These are phyloP conservation scores for Balansia obtecta DNA, from an alignment of 2,329 filamentous ascomycete species.

Conservation along the genomic window DNA sequence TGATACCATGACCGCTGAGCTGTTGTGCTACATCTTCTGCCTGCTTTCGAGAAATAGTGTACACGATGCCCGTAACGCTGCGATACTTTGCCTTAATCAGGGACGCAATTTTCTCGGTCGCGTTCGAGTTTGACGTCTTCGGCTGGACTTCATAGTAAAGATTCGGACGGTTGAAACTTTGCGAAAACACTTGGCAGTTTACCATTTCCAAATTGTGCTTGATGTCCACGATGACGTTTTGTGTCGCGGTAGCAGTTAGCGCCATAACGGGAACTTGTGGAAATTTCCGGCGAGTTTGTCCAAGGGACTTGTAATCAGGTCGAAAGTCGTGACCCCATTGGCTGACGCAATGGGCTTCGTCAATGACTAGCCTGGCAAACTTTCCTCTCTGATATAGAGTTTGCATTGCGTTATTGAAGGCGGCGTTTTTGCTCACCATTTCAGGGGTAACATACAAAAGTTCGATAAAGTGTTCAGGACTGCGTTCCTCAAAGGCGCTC, in stretches of 20 bases:
- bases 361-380: constrained; percentile 85
- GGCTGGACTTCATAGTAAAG: constrained; percentile 72
- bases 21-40: constrained; percentile 70
- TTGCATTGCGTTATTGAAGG: constrained; percentile 53
- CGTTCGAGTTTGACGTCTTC: constrained; percentile 49
- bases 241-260: constrained; percentile 86
- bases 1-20: constrained; percentile 53
- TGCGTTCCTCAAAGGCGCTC: constrained; percentile 43
- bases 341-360: constrained; percentile 98
- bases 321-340: constrained; percentile 99
- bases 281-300: constrained; percentile 59
- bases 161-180: constrained; percentile 97
- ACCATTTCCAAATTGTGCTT: constrained; percentile 81
- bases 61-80: constrained; percentile 77
- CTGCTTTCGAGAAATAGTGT: constrained; percentile 74
- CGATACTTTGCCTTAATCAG: constrained; percentile 60
- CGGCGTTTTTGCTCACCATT: constrained; percentile 76
- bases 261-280: constrained; percentile 83
- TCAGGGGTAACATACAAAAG: constrained; percentile 93
- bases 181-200: constrained; percentile 65
- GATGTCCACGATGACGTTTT: constrained; percentile 84
- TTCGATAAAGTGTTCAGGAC: constrained; percentile 67
- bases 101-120: constrained; percentile 37
- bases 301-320: constrained; percentile 84
- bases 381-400: constrained; percentile 56